Conservation (phyloP, 1,284 basidiomycete species). For the Sanghuangporus sanghuang region DNA sequence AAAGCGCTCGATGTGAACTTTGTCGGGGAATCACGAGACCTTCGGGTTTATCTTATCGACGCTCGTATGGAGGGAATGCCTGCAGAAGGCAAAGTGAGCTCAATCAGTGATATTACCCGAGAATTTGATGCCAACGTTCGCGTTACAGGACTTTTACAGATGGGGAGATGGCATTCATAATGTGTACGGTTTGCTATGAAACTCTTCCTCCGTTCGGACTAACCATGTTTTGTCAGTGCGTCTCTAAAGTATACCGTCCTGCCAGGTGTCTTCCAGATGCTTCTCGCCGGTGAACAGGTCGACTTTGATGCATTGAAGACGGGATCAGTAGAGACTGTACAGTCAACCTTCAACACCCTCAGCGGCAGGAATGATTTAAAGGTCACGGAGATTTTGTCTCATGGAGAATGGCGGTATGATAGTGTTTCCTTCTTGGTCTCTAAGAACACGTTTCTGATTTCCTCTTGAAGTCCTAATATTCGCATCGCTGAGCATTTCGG, state of each 20-base stretch:
- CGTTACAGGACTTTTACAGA: neutral
- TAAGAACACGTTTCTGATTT: neutral
- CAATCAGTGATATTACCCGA: neutral
- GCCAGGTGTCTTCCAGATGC: neutral
- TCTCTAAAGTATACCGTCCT: neutral
- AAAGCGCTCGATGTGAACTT: slow-evolving; percentile 40
- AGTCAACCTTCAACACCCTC: neutral
- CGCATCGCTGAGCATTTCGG: slow-evolving; percentile 32
- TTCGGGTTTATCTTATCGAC: slow-evolving; percentile 17
- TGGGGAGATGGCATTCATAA: neutral
- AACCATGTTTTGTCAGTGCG: neutral
- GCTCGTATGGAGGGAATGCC: neutral
- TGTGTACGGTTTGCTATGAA: neutral
- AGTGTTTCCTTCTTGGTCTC: neutral
- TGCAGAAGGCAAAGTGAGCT: neutral
- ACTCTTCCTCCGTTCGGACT: neutral
- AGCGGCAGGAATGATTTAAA: neutral
- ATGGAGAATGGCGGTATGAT: slow-evolving; percentile 8
- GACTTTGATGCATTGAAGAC: neutral
- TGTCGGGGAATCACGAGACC: slow-evolving; percentile 36
- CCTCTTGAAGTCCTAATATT: slow-evolving; percentile 30
- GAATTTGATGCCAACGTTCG: neutral
- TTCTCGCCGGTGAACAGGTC: neutral
- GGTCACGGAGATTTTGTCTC: slow-evolving; percentile 5
- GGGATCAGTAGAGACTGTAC: neutral